Conservation (phyloP, 2,329 filamentous ascomycete genomes). For the Neocucurbitaria cava region DNA sequence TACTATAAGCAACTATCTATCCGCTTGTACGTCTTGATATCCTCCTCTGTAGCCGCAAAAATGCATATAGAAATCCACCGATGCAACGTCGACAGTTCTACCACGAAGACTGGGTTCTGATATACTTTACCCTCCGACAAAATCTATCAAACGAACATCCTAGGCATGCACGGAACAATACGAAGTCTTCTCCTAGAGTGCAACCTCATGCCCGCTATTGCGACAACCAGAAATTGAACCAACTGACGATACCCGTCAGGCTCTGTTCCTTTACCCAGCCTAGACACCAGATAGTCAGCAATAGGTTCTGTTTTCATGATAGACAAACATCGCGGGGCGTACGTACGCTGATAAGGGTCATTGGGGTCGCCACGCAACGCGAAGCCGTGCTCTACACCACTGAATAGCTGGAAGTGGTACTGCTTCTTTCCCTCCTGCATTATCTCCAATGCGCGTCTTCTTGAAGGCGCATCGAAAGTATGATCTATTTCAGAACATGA, state of each 20-base stretch:
- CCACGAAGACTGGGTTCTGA: no score
- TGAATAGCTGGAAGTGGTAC: slow-evolving; percentile 44
- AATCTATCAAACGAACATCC: no score
- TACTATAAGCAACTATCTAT: no score
- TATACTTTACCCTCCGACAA: no score
- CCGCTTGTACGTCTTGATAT: no score
- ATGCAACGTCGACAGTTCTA: no score
- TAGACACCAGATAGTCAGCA: neutral
- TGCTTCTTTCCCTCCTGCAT: slow-evolving; percentile 48
- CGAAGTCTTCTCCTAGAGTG: neutral
- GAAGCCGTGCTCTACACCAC: slow-evolving; percentile 46
- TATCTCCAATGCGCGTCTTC: slow-evolving; percentile 54
- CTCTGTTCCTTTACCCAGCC: slow-evolving; percentile 42
- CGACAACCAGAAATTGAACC: slow-evolving; percentile 24
- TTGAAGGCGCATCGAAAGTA: slow-evolving; percentile 49
- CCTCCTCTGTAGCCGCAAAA: no score
- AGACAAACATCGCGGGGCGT: neutral
- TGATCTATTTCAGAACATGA: slow-evolving; percentile 57
- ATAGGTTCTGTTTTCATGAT: neutral
- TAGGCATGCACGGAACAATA: neutral
- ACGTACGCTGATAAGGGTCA: slow-evolving; percentile 51
- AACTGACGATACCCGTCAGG: slow-evolving; percentile 31
- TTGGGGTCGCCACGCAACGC: slow-evolving; percentile 48
- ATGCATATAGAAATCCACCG: no score
- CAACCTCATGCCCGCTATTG: neutral